Evolutionary conservation across 108 stramenopile species (phyloP).

Genomic region (Hondaea fermentalgiana): DNA sequence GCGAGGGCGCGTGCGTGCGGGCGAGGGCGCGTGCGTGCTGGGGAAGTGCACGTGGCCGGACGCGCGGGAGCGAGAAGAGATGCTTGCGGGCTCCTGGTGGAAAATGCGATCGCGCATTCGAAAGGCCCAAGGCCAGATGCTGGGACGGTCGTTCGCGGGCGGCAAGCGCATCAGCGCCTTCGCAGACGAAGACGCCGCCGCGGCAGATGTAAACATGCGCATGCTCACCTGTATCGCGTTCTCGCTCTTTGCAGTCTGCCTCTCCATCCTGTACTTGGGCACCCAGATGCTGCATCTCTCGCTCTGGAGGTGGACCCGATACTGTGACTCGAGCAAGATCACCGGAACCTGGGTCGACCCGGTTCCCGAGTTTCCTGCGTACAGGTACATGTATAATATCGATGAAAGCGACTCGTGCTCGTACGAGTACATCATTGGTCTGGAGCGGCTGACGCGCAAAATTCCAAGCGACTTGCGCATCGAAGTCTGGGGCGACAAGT

Average conservation of each 20-base stretch:
- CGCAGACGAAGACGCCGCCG: not conserved
- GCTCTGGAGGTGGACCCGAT: not conserved
- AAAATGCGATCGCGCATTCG: too few species aligned
- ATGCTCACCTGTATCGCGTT: not conserved
- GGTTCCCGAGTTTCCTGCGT: not conserved
- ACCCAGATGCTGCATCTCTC: not conserved
- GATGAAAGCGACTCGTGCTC: not conserved
- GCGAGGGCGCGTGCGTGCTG: too few species aligned
- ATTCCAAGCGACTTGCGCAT: not conserved
- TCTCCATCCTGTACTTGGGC: not conserved
- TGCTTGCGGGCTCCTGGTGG: too few species aligned
- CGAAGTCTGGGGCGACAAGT: not conserved
- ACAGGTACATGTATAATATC: not conserved
- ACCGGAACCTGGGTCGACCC: not conserved
- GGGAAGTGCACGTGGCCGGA: too few species aligned
- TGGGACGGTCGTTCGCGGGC: not conserved
- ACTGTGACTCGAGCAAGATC: not conserved
- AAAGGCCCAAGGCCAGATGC: too few species aligned
- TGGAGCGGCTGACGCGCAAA: not conserved
- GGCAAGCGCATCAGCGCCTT: not conserved
- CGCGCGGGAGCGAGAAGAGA: too few species aligned
- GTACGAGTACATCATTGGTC: not conserved
- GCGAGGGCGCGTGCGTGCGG: too few species aligned
- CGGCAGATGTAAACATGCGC: not conserved
- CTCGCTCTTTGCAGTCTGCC: not conserved